Evolutionary conservation across 768 basidiomycete genomes (phyloP).

Genomic region (Mrakia hoshinonis): DNA sequence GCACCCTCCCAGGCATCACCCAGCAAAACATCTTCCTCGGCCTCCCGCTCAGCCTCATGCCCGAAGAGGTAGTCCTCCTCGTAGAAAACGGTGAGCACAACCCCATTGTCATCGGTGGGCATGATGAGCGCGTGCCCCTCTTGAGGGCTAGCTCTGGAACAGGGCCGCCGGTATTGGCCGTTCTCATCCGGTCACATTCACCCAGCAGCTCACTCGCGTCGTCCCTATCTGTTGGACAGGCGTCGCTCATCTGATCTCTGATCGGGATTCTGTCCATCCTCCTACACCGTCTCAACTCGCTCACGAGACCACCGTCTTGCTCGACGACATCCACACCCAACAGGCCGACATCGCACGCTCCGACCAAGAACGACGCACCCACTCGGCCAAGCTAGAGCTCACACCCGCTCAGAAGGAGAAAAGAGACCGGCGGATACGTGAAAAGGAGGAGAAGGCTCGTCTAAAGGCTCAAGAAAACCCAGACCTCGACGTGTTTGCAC

Average conservation of each 20-base stretch:
- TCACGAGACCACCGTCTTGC: slow-evolving; percentile 32
- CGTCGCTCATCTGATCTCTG: slow-evolving; percentile 67
- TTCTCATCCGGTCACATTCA: background rate
- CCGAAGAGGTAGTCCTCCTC: slow-evolving; percentile 84
- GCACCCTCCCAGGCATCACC: slow-evolving; percentile 85
- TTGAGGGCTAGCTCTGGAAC: background rate
- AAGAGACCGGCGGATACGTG: slow-evolving; percentile 48
- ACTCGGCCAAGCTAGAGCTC: slow-evolving; percentile 48
- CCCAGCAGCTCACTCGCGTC: too few species aligned
- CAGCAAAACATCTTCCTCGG: slow-evolving; percentile 97
- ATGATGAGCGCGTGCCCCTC: background rate
- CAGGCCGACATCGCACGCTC: slow-evolving; percentile 18
- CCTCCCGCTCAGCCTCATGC: slow-evolving; percentile 74
- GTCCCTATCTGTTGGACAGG: slow-evolving; percentile 45
- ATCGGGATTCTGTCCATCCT: slow-evolving; percentile 51
- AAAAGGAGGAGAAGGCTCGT: slow-evolving; percentile 33
- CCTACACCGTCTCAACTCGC: slow-evolving; percentile 42
- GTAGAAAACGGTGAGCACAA: slow-evolving; percentile 60
- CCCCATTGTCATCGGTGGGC: background rate
- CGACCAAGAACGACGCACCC: slow-evolving; percentile 45
- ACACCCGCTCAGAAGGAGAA: slow-evolving; percentile 49
- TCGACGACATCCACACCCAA: slow-evolving; percentile 29
- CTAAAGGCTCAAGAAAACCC: slow-evolving; percentile 1
- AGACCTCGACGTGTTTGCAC: slow-evolving; percentile 30
- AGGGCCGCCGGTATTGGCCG: background rate